A percentile compares a stretch with the other conserved stretches of the same genome.
Conservation (phyloP, 2,329 filamentous ascomycete species). For the Dactylonectria macrodidyma region DNA sequence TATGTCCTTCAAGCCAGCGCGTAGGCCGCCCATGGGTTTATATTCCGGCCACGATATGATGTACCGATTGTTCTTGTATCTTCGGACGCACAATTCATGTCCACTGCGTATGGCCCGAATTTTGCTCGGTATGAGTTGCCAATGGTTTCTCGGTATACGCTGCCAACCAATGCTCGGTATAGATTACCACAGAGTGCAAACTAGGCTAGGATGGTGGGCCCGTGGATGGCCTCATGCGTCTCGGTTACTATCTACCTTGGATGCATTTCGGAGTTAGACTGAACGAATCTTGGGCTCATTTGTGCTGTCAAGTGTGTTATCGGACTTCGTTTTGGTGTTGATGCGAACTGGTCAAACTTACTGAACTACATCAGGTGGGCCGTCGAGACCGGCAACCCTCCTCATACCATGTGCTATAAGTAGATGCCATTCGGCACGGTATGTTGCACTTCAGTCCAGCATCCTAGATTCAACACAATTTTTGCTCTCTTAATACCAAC, state of each 20-base stretch:
- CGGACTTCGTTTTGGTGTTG: not conserved
- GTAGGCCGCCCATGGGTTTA: not conserved
- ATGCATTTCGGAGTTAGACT: not conserved
- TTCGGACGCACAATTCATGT: not conserved
- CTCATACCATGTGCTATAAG: not conserved
- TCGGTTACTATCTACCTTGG: not conserved
- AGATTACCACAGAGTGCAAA: not conserved
- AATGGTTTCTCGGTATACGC: constrained; percentile 3
- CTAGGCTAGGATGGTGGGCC: not conserved
- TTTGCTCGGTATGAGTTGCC: not conserved
- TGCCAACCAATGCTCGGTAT: constrained; percentile 1
- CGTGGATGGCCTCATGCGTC: not conserved
- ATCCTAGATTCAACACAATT: not conserved
- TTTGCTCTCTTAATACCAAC: not conserved
- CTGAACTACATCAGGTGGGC: not conserved
- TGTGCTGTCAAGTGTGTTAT: not conserved
- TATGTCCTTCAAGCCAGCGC: not conserved
- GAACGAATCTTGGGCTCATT: not conserved
- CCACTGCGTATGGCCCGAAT: not conserved
- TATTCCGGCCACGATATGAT: not conserved
- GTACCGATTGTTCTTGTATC: not conserved
- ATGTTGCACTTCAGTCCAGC: not conserved
- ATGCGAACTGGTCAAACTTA: not conserved
- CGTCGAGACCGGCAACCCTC: not conserved
- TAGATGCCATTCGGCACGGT: not conserved